Base-by-base conservation (phyloP, 106 monocot genomes). In the Dendrobium officinale region DNA sequence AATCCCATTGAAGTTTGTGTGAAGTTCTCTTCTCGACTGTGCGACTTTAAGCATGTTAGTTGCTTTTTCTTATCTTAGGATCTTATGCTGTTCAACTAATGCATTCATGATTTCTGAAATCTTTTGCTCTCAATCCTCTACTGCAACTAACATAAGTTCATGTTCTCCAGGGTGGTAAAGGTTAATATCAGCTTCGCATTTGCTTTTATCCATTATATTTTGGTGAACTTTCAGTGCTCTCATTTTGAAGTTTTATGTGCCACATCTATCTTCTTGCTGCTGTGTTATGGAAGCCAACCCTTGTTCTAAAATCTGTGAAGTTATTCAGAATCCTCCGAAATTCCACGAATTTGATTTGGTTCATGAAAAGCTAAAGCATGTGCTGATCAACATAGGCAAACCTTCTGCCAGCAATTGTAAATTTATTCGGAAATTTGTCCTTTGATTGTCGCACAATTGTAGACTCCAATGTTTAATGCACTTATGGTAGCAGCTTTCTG, bases 151-250 rank as follows among this genome's bases (percentile, higher is more conserved):
- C 64, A 6, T 20, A 66, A 66, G 22, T 26, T 20, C 17, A 27
- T 72, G 9, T 72, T 72, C 11, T 72, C 72, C 72, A 72, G 72
- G 72, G 72, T 72, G 72, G 72, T 33, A 72, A 72, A 72, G 33
- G 72, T 11, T 72, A 37, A 72, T 5, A 13, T 72, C 72, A 9
- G 51, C 51, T 15, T 27, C 72, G 1, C 3, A 15, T 15, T 8
- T 27, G 33, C 31, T 72, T 13, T 37, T 9, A 3, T 37, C 13
- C 72, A 31, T 27, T 3, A 72, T 51, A 51, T 27, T 8, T 33
- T 33, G 72, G 72, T 37, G 72, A 72, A 37, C 72, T 72, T 9
- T 9, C 9, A n/a, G 9, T 67, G 18, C 8, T 10, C 67, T 67
- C 26, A 4, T 67, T 24, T 16, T 31, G 33, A 72, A 2, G 72